These are phyloP conservation scores for Fusarium metavorans DNA, from an alignment of 2,329 filamentous ascomycete genomes.

Conservation along the genomic window DNA sequence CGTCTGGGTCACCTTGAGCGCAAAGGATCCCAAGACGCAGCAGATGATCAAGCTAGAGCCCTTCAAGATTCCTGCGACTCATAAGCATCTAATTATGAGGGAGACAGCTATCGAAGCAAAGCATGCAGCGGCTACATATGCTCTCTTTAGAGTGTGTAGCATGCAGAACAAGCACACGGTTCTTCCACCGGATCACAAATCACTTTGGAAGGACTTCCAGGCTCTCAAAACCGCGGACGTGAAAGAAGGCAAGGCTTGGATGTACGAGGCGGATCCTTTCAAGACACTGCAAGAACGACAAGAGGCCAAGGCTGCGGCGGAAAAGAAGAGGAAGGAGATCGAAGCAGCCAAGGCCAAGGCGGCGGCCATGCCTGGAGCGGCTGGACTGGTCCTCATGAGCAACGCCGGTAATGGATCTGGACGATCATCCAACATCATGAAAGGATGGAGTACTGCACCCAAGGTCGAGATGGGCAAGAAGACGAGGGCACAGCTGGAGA, in stretches of 20 bases:
- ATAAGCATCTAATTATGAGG: slow-evolving; percentile 81
- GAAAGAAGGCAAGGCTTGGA: slow-evolving; percentile 81
- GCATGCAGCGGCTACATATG: slow-evolving; percentile 93
- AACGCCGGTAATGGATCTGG: slow-evolving; percentile 52
- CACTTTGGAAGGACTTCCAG: slow-evolving; percentile 92
- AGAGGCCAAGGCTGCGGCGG: slow-evolving; percentile 78
- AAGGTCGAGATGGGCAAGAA: slow-evolving; percentile 93
- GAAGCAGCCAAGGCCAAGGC: slow-evolving; percentile 77
- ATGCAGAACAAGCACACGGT: slow-evolving; percentile 97
- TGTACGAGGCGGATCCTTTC: slow-evolving; percentile 97
- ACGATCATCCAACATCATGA: slow-evolving; percentile 63
- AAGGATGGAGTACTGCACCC: slow-evolving; percentile 85
- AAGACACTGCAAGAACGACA: slow-evolving; percentile 82
- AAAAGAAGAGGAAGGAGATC: slow-evolving; percentile 82
- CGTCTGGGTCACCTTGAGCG: slow-evolving; percentile 83
- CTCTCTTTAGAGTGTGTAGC: slow-evolving; percentile 89
- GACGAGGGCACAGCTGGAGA: slow-evolving; percentile 83
- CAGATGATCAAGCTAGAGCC: slow-evolving; percentile 81
- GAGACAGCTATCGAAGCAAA: slow-evolving; percentile 89
- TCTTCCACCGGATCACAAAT: slow-evolving; percentile 88
- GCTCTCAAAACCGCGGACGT: slow-evolving; percentile 84
- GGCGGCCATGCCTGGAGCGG: slow-evolving; percentile 69
- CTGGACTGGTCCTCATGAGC: slow-evolving; percentile 66
- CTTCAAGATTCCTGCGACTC: slow-evolving; percentile 81
- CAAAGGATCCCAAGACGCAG: slow-evolving; percentile 83